These are phyloP conservation scores for Capillidium heterosporum DNA, from an alignment of 371 early-diverging fungal genomes.

Conservation along the genomic window DNA sequence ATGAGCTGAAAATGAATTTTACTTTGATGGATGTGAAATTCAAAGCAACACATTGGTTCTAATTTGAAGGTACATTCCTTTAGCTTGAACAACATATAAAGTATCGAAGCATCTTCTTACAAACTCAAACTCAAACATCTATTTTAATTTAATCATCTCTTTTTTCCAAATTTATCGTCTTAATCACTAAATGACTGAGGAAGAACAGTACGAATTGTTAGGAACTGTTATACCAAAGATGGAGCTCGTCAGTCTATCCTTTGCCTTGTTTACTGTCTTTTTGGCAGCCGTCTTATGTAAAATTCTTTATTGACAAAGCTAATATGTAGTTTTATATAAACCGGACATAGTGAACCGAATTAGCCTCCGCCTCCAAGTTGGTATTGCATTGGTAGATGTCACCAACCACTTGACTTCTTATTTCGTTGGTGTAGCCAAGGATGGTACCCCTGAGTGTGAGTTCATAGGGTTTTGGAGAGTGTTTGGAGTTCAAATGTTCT, in stretches of 20 bases:
- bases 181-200: too few species aligned
- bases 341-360: background rate
- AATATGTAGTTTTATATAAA: background rate
- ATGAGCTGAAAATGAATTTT: too few species aligned
- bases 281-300: too few species aligned
- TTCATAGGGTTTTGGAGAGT: background rate
- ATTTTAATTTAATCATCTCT: too few species aligned
- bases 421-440: background rate
- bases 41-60: background rate
- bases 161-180: too few species aligned
- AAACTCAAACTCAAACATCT: too few species aligned
- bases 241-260: too few species aligned
- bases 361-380: background rate
- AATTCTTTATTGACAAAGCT: too few species aligned
- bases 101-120: background rate
- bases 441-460: background rate
- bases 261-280: too few species aligned
- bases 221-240: too few species aligned
- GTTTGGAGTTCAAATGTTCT: background rate
- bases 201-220: too few species aligned
- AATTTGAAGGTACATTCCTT: background rate
- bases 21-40: background rate
- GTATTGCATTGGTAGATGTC: background rate
- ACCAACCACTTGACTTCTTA: background rate
- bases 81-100: background rate